A percentile compares a stretch with the other conserved stretches of the same genome.
These are phyloP conservation scores for Auxenochlorella protothecoides DNA, from an alignment of 139 green algal species.

Conservation along the genomic window DNA sequence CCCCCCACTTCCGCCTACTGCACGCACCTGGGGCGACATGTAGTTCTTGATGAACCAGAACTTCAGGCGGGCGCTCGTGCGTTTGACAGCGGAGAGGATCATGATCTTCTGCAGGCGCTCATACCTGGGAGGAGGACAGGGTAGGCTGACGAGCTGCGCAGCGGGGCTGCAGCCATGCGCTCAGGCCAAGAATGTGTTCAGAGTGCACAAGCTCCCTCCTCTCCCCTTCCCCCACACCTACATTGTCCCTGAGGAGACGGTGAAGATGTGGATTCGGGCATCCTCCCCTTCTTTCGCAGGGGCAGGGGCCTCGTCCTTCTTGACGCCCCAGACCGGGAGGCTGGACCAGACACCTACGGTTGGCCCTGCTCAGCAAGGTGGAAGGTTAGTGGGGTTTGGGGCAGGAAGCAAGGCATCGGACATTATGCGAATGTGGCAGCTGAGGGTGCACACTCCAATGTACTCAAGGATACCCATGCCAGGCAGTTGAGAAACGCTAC, in stretches of 20 bases:
- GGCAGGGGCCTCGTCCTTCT: background rate
- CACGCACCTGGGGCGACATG: conserved; percentile 67
- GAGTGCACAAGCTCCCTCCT: background rate
- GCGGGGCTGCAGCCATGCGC: background rate
- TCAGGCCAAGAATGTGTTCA: background rate
- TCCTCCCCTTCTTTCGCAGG: conserved; percentile 14
- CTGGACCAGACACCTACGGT: too few relatives aligned
- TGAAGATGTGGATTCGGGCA: conserved; percentile 90
- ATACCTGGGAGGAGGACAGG: conserved; percentile 37
- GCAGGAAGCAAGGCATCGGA: too few relatives aligned
- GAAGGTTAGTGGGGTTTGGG: background rate
- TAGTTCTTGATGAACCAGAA: conserved; percentile 99
- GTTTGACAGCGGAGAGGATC: conserved; percentile 80
- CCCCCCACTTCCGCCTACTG: background rate
- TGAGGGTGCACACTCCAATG: too few relatives aligned
- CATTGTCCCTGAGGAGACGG: conserved; percentile 92
- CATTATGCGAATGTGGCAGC: too few relatives aligned
- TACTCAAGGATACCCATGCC: too few relatives aligned
- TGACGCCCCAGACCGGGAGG: background rate
- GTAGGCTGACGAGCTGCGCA: background rate
- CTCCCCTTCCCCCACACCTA: conserved; percentile 53
- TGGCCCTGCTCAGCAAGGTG: conserved; percentile 11
- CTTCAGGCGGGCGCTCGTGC: conserved; percentile 82
- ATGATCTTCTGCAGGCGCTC: conserved; percentile 99
- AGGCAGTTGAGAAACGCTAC: too few relatives aligned